phyloP scores from a whole-genome alignment of 169 alveolate genomes.

The Cryptosporidium sp. region DNA sequence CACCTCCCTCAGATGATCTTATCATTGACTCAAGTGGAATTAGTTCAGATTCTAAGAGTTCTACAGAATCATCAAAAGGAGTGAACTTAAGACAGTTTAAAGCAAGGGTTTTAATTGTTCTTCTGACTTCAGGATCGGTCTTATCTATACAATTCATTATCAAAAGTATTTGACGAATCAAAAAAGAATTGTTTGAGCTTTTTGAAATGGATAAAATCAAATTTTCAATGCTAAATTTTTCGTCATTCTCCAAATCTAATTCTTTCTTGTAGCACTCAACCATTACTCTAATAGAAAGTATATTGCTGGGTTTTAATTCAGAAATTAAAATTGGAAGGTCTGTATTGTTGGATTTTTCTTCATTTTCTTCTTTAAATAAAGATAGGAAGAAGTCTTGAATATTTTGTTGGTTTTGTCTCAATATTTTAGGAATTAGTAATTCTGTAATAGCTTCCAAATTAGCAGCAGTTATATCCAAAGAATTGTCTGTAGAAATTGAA shows the following conservation, averaged over 20 bases:
- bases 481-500: slow-evolving; percentile 4
- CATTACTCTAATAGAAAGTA: slow-evolving; percentile 20
- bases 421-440: not conserved
- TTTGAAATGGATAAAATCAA: slow-evolving; percentile 26
- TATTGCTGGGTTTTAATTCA: slow-evolving; percentile 21
- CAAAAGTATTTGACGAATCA: slow-evolving; percentile 61
- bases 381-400: slow-evolving; percentile 1
- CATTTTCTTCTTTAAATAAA: not conserved
- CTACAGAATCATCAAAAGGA: slow-evolving; percentile 61
- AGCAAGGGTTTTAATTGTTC: slow-evolving; percentile 1
- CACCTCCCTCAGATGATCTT: slow-evolving; percentile 55
- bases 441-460: slow-evolving; percentile 52
- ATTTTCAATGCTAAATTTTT: slow-evolving; percentile 4
- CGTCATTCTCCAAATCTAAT: not conserved
- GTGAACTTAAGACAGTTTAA: slow-evolving; percentile 39
- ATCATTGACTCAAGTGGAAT: slow-evolving; percentile 60
- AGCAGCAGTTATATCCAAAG: slow-evolving; percentile 45
- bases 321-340: not conserved
- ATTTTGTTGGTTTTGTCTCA: not conserved
- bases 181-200: slow-evolving; percentile 40
- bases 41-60: slow-evolving; percentile 48
- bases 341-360: not conserved
- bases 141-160: slow-evolving; percentile 27
- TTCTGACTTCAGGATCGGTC: slow-evolving; percentile 57
- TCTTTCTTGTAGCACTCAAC: slow-evolving; percentile 17